Base-by-base conservation (phyloP, 2,329 filamentous ascomycete genomes). In the Diaporthe nobilis region DNA sequence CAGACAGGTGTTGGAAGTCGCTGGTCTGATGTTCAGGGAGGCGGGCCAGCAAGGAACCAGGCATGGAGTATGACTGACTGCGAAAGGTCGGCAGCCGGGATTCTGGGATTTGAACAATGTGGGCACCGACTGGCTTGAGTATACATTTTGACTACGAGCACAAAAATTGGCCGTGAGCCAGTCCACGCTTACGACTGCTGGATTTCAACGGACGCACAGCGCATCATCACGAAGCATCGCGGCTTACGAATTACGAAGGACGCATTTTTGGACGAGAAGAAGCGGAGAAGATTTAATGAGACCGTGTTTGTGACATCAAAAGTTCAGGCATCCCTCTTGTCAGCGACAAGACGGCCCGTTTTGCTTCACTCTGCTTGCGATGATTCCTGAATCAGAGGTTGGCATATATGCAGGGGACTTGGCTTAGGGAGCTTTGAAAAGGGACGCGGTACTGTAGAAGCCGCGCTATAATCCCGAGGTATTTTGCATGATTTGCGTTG, bases 221-320 rank as follows among this genome's bases (percentile, higher is more conserved):
- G 22, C 65, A 68, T 39, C n/a, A 68, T 42, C 47, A 68, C n/a
- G 47, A 53, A 39, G 31, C 31, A 68, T 68, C n/a, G 65, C 47
- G 47, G 49, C 44, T 68, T 68, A 68, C 47, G 65, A 68, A 53
- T 68, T 34, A 68, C 65, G 65, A 68, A 39, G 22, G 49, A 68
- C 22, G 47, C 65, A 68, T 53, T 68, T 61, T 68, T 42, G 44
- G 63, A 28, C 47, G 47, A 42, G 47, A 68, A 12, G 31, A 17
- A 37, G 22, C 22, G 44, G 28, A 20, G 13, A 28, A 7, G 12
- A 6, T 37, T 37, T 68, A 51, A n/a, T 37, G 20, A 51, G 44
- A 49, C 12, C 31, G 20, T 53, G 17, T 39, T 39, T 28, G 15
- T 53, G 34, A 22, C 63, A 51, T 53, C 7, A 68, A 68, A 68